Evolutionary conservation across 2,329 filamentous ascomycete genomes (phyloP).

Genomic region (Colletotrichum sp.): DNA sequence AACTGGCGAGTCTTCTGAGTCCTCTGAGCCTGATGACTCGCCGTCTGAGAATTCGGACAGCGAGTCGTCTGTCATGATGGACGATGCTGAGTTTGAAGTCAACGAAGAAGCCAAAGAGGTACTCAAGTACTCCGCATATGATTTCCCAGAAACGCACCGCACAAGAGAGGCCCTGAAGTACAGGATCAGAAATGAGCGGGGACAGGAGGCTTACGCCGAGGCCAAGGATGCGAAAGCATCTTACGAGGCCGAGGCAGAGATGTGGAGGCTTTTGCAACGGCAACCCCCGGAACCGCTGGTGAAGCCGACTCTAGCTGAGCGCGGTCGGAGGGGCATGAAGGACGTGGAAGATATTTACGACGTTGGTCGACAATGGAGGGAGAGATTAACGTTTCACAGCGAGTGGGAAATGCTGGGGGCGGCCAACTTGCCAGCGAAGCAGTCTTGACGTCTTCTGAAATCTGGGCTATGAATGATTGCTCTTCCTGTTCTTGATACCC

Average conservation of each 20-base stretch:
- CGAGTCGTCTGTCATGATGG: neutral
- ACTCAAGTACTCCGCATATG: conserved; percentile 43
- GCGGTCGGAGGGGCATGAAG: conserved; percentile 29
- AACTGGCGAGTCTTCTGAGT: neutral
- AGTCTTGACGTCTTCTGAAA: neutral
- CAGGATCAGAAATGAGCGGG: conserved; percentile 44
- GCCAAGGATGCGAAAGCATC: conserved; percentile 43
- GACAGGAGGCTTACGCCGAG: conserved; percentile 50
- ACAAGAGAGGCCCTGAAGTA: conserved; percentile 39
- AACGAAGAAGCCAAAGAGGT: conserved; percentile 46
- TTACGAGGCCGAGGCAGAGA: conserved; percentile 43
- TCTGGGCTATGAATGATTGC: neutral
- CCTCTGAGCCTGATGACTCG: neutral
- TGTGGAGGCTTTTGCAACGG: conserved; percentile 51
- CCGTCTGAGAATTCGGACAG: neutral
- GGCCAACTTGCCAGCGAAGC: neutral
- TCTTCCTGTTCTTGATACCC: conserved; percentile 12
- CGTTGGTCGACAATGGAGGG: conserved; percentile 43
- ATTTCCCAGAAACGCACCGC: conserved; percentile 40
- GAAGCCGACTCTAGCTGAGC: conserved; percentile 33
- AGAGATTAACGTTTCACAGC: conserved; percentile 36
- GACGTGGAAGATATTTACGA: conserved; percentile 41
- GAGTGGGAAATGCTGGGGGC: conserved; percentile 46
- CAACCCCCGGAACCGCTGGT: conserved; percentile 38
- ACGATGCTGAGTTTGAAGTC: conserved; percentile 30